Percentiles rank a stretch among this genome's conserved stretches.
These are phyloP conservation scores for Fusarium newnesense DNA, from an alignment of 2,329 filamentous ascomycete species.

Conservation along the genomic window DNA sequence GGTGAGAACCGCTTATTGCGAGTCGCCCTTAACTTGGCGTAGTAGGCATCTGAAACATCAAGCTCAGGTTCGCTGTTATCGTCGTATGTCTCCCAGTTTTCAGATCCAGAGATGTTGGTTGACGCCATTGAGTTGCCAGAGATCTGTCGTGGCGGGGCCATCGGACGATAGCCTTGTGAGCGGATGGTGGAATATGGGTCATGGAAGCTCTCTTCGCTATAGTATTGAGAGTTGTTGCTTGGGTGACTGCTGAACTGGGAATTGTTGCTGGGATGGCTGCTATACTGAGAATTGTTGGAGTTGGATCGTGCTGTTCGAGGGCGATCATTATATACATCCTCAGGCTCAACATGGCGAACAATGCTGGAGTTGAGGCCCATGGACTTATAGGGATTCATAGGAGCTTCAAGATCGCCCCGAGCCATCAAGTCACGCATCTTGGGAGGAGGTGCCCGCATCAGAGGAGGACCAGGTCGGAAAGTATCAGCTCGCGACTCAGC, in stretches of 20 bases:
- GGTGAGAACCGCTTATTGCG: conserved; percentile 71
- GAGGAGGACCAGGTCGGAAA: conserved; percentile 64
- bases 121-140: conserved; percentile 75
- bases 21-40: conserved; percentile 78
- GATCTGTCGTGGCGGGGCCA: conserved; percentile 68
- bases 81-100: conserved; percentile 98
- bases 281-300: conserved; percentile 52
- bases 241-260: conserved; percentile 45
- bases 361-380: conserved; percentile 63
- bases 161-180: conserved; percentile 53
- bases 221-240: conserved; percentile 41
- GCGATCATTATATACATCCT: conserved; percentile 86
- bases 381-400: conserved; percentile 59
- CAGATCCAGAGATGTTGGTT: conserved; percentile 82
- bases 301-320: conserved; percentile 51
- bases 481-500: conserved; percentile 57
- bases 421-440: conserved; percentile 86
- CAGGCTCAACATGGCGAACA: conserved; percentile 72
- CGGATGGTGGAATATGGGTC: conserved; percentile 56
- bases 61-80: conserved; percentile 81
- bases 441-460: conserved; percentile 77
- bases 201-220: conserved; percentile 51
- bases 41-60: conserved; percentile 82
- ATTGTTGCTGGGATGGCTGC: conserved; percentile 46
- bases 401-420: conserved; percentile 62